Evolutionary conservation across 768 basidiomycete genomes (phyloP).

Genomic region (Multifurca ochricompacta): DNA sequence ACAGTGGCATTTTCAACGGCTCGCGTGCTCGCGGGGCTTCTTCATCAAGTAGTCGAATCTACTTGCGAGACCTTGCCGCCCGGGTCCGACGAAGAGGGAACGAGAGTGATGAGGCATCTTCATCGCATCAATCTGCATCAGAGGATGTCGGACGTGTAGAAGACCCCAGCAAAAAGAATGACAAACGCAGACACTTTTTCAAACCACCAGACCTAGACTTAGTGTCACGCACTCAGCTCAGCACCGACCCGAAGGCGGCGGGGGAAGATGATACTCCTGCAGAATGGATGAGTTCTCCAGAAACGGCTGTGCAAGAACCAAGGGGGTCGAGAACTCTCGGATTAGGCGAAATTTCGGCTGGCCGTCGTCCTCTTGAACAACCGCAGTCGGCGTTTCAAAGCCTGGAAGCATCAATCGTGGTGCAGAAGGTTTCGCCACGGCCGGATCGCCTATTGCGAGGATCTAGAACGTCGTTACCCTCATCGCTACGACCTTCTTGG

Average conservation of each 20-base stretch:
- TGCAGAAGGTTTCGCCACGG: background rate
- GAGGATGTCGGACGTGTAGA: constrained; percentile 16
- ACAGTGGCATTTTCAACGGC: constrained; percentile 33
- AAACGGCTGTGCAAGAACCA: background rate
- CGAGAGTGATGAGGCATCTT: constrained; percentile 42
- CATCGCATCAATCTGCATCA: constrained; percentile 28
- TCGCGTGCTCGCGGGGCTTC: constrained; percentile 33
- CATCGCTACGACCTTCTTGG: constrained; percentile 18
- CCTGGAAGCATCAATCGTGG: background rate
- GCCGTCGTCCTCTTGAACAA: background rate
- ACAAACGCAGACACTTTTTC: constrained; percentile 12
- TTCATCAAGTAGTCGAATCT: constrained; percentile 37
- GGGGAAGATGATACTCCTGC: background rate
- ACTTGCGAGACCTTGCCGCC: constrained; percentile 32
- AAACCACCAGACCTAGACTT: constrained; percentile 14
- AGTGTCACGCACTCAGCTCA: constrained; percentile 2
- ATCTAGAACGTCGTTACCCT: constrained; percentile 32
- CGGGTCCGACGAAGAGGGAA: constrained; percentile 27
- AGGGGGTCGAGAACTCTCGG: background rate
- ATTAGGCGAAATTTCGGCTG: background rate
- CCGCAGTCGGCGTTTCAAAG: background rate
- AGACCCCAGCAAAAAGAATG: constrained; percentile 5
- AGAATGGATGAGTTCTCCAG: background rate
- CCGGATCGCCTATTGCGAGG: constrained; percentile 19
- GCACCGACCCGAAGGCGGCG: background rate